Percentiles rank a stretch among this genome's conserved stretches.
Evolutionary conservation across 1,284 basidiomycete species (phyloP).

Genomic region (Volvariella surrecta): DNA sequence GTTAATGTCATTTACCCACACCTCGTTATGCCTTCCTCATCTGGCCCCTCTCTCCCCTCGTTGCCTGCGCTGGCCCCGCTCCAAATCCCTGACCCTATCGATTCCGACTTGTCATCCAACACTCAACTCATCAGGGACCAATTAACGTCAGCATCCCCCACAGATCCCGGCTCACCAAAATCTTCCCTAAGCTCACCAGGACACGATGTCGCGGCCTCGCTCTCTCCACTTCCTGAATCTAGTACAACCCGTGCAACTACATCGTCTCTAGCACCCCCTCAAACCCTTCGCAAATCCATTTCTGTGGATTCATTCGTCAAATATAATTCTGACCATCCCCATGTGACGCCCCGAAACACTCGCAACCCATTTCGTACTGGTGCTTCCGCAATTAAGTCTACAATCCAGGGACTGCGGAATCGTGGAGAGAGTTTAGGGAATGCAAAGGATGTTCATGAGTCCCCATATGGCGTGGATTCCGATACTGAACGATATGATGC

Average conservation of each 20-base stretch:
- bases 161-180: too few species aligned
- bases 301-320: slow-evolving; percentile 68
- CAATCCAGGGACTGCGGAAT: slow-evolving; percentile 26
- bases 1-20: too few species aligned
- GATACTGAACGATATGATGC: slow-evolving; percentile 45
- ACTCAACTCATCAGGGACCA: neutral
- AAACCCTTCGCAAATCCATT: slow-evolving; percentile 55
- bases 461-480: slow-evolving; percentile 34
- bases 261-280: slow-evolving; percentile 21
- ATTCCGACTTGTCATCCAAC: slow-evolving; percentile 2
- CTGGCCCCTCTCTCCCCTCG: slow-evolving; percentile 10
- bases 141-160: neutral
- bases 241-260: slow-evolving; percentile 1
- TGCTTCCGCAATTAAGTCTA: slow-evolving; percentile 12
- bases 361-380: slow-evolving; percentile 22
- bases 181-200: too few species aligned
- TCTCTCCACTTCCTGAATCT: too few species aligned
- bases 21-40: slow-evolving; percentile 7
- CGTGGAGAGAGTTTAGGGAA: slow-evolving; percentile 51
- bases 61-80: slow-evolving; percentile 17
- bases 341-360: slow-evolving; percentile 26
- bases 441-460: slow-evolving; percentile 29
- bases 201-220: too few species aligned
- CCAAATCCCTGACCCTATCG: slow-evolving; percentile 12
- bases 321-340: slow-evolving; percentile 30